Evolutionary conservation across 257 asterid species (phyloP), one percentile per base, ranked within the genome.

Genomic region (Solanum dulcamara): DNA sequence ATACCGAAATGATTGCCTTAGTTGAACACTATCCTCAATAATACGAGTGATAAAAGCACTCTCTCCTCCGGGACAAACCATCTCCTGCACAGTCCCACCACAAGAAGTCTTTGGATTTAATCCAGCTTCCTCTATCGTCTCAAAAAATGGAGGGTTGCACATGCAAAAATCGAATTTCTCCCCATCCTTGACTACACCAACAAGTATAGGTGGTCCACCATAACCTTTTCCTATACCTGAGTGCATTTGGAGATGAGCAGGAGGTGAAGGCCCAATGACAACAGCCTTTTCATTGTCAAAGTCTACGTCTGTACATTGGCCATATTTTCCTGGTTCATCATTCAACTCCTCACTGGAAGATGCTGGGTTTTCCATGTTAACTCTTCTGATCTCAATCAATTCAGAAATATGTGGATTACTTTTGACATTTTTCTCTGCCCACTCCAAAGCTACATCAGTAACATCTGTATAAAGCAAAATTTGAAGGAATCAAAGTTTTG

Each of bases 61-160:
- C 86, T 95, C 99, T 5, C 98, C 98, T 50, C 99, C 98, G 40
- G 90, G 89, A 90, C 98, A 96, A 50, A 93, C 98, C 99, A 96
- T 96, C 92, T 96, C 99, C 81, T 89, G 90, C 2, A 90, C 75
- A 86, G 98, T 96, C 86, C 99, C 98, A 88, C 98, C 99, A 92
- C 98, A 96, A 88, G 98, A 90, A 81, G 99, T 96, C 90, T 94
- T 96, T 3, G 98, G 98, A 87, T 95, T 96, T 85, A 92, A 86
- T 84, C 99, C 99, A 33, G 98, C 96, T 89, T 91, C 97, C 60
- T 95, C 94, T 92, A 96, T 95, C 3, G 96, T 88, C 92, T 94
- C 96, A 84, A 96, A 96, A 89, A 95, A 95, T 15, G 99, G 99
- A 24, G 99, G 99, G 82, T 96, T 96, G 89, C 98, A 96, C 97